Evolutionary conservation across 2,329 filamentous ascomycete genomes (phyloP).

Genomic region (Aspergillus clavatus): DNA sequence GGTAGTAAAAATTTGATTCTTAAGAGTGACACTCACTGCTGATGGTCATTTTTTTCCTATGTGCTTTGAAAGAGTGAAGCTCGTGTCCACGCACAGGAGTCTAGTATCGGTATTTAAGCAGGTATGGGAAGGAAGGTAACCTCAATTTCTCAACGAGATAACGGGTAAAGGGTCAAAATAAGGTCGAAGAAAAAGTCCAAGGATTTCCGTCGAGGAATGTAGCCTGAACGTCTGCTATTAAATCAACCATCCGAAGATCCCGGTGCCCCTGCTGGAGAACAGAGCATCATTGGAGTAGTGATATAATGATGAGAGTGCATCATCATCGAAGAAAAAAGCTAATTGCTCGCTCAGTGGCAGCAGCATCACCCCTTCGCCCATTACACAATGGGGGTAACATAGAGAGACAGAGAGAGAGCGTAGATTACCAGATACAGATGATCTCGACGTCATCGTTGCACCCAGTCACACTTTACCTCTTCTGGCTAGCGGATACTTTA

Average conservation of each 20-base stretch:
- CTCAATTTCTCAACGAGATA: background rate
- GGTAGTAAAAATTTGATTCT: background rate
- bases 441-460: slow-evolving; percentile 35
- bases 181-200: background rate
- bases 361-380: background rate
- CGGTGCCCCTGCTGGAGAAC: slow-evolving; percentile 10
- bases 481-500: slow-evolving; percentile 19
- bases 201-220: slow-evolving; percentile 2
- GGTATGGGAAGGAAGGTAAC: background rate
- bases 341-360: background rate
- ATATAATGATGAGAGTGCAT: slow-evolving; percentile 26
- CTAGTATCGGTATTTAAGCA: background rate
- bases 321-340: slow-evolving; percentile 4
- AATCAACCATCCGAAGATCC: slow-evolving; percentile 18
- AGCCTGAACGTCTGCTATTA: slow-evolving; percentile 14
- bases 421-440: background rate
- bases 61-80: background rate
- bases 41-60: slow-evolving; percentile 19
- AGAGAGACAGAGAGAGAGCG: no score
- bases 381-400: background rate
- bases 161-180: background rate
- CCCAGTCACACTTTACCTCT: slow-evolving; percentile 17
- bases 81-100: background rate
- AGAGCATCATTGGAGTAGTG: slow-evolving; percentile 11
- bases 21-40: slow-evolving; percentile 28